Evolutionary conservation across 2,329 filamentous ascomycete genomes (phyloP).

Genomic region (Hymenoscyphus linearis): DNA sequence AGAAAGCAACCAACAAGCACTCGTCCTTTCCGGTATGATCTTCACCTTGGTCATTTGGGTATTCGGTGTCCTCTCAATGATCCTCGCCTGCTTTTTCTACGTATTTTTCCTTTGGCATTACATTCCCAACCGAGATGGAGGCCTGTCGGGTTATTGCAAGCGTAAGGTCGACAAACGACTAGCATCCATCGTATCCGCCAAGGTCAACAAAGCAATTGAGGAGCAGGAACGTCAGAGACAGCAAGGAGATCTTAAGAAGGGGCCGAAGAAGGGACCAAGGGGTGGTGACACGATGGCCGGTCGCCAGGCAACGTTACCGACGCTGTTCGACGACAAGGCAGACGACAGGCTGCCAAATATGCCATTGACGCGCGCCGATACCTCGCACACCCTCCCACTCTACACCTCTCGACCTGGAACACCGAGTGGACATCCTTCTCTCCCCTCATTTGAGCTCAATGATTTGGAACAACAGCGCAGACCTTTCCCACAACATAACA

Average conservation of each 20-base stretch:
- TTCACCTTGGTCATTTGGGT: conserved; percentile 90
- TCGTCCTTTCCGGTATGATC: conserved; percentile 84
- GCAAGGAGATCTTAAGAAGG: conserved; percentile 40
- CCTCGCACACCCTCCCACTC: conserved; percentile 54
- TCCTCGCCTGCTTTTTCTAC: conserved; percentile 74
- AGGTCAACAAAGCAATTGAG: conserved; percentile 82
- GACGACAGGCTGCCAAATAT: conserved; percentile 51
- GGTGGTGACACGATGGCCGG: conserved; percentile 45
- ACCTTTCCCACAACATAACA: conserved; percentile 41
- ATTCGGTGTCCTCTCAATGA: conserved; percentile 68
- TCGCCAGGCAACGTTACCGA: conserved; percentile 64
- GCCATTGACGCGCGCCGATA: conserved; percentile 58
- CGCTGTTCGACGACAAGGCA: conserved; percentile 46
- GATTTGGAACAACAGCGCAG: conserved; percentile 48
- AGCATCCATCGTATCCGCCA: conserved; percentile 75
- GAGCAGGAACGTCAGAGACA: conserved; percentile 63
- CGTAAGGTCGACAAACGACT: conserved; percentile 86
- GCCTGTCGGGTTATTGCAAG: conserved; percentile 78
- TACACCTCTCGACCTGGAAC: conserved; percentile 58
- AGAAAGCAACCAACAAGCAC: conserved; percentile 69
- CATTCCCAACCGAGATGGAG: conserved; percentile 76
- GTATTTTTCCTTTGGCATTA: conserved; percentile 88
- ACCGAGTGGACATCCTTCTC: conserved; percentile 36
- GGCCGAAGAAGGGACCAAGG: conserved; percentile 40
- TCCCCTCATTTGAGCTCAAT: conserved; percentile 46